Evolutionary conservation across 2,329 filamentous ascomycete genomes (phyloP).

Genomic region (Botrytis medusae): DNA sequence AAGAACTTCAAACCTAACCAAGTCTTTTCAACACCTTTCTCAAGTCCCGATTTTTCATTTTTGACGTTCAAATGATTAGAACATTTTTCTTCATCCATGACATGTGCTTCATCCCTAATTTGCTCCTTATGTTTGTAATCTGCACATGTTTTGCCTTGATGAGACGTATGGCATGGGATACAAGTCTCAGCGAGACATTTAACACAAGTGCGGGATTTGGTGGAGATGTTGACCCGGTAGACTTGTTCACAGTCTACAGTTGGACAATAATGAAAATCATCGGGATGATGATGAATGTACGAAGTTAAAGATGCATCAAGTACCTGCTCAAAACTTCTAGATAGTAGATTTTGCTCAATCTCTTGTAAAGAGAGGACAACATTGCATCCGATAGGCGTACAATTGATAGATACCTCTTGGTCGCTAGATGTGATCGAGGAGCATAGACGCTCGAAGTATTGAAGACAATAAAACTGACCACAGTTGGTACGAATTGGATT

Average conservation of each 20-base stretch:
- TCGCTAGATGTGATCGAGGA: constrained; percentile 29
- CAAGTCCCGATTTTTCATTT: not conserved
- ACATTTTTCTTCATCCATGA: not conserved
- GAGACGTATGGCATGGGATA: constrained; percentile 24
- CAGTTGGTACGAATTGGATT: not conserved
- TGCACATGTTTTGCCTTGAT: constrained; percentile 26
- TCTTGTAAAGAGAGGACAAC: constrained; percentile 23
- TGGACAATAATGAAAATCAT: constrained; percentile 20
- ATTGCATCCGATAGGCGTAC: constrained; percentile 20
- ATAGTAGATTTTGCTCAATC: constrained; percentile 20
- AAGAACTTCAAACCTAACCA: not conserved
- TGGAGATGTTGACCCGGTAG: constrained; percentile 5
- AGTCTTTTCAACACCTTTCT: not conserved
- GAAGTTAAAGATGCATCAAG: constrained; percentile 22
- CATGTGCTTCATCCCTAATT: constrained; percentile 11
- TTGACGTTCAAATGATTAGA: constrained; percentile 37
- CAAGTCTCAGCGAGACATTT: constrained; percentile 26
- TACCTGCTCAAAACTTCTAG: constrained; percentile 22
- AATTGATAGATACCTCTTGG: constrained; percentile 25
- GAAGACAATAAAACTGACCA: constrained; percentile 42
- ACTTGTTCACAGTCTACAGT: constrained; percentile 20
- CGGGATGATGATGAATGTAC: constrained; percentile 23
- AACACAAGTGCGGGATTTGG: constrained; percentile 21
- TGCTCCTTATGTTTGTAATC: constrained; percentile 27
- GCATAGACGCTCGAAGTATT: constrained; percentile 45